Evolutionary conservation across 208 protist genomes (phyloP).

Genomic region (Trichomonas tenax): DNA sequence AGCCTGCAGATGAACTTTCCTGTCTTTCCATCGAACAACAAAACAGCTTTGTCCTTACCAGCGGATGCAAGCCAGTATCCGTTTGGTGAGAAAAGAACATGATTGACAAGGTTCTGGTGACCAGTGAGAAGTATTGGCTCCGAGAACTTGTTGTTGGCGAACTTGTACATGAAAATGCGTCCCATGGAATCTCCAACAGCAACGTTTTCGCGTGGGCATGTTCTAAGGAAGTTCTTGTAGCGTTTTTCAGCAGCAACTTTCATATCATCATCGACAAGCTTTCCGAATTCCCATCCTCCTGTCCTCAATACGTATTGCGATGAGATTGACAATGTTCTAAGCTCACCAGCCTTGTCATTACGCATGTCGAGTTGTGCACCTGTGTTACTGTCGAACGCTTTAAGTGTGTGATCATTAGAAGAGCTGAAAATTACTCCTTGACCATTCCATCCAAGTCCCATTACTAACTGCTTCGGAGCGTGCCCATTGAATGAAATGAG

Average conservation of each 20-base stretch:
- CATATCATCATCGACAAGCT: not conserved
- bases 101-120: not conserved
- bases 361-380: not conserved
- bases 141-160: not conserved
- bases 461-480: not conserved
- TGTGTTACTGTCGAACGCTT: not conserved
- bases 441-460: not conserved
- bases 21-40: not conserved
- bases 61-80: not conserved
- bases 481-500: not conserved
- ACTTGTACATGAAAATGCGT: not conserved
- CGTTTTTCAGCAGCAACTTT: not conserved
- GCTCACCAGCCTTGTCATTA: not conserved
- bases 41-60: not conserved
- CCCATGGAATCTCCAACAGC: not conserved
- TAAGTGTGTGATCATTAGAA: not conserved
- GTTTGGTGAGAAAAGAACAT: not conserved
- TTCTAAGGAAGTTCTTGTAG: not conserved
- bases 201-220: not conserved
- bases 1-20: slow-evolving; percentile 22
- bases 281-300: not conserved
- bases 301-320: not conserved
- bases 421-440: not conserved
- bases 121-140: not conserved
- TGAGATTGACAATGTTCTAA: not conserved